Evolutionary conservation across 192 early-diverging fungal species (phyloP), one percentile per base, ranked within the genome.

Genomic region (Chytriomyces sp.): DNA sequence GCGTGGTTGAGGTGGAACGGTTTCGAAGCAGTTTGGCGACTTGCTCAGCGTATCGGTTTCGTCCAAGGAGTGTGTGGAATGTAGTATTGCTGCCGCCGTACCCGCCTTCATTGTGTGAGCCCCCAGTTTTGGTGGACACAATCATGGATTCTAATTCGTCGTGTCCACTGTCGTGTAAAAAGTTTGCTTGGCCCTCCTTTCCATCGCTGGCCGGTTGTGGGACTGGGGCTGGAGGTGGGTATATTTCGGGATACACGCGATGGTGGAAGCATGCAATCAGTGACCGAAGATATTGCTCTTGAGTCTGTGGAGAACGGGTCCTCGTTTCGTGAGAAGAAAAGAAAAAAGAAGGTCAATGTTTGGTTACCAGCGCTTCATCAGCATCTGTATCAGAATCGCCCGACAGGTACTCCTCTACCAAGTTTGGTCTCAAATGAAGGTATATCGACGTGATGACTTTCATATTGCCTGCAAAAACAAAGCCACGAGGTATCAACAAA

Each of bases 391-490:
- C 93, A 1, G 83, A 79, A 65, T 95, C 93, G 11, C 89, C 88
- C 7, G 87, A 81, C 4, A 95, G 82, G 84, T 90, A 93, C 44
- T 94, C 91, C 75, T 94, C 93, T 13, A 82, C 75, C 35, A 93
- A 72, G 70, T 83, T 84, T 0, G 91, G 90, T 3, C 84, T 79
- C 64, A 92, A 83, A 44, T 86, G 84, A 49, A 91, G 69, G 74
- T 89, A 94, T 46, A 94, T 94, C 0, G 87, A 81, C 23, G 94
- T 93, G 28, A 95, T 91, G 4, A 92, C 85, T 68, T 91, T 91
- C 93, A 94, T 94, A 75, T 94, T 94, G 59, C 79, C 86, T 90
- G 48, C 20, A 57, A 13, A 16, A 43, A 75, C 24, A 35, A 62
- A 24, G 11, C 10, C 24, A n/a, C 10, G 68, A 79, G 23, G 48